Conservation (phyloP, 805 yeast species). For the Cyberlindnera mississippiensis region DNA sequence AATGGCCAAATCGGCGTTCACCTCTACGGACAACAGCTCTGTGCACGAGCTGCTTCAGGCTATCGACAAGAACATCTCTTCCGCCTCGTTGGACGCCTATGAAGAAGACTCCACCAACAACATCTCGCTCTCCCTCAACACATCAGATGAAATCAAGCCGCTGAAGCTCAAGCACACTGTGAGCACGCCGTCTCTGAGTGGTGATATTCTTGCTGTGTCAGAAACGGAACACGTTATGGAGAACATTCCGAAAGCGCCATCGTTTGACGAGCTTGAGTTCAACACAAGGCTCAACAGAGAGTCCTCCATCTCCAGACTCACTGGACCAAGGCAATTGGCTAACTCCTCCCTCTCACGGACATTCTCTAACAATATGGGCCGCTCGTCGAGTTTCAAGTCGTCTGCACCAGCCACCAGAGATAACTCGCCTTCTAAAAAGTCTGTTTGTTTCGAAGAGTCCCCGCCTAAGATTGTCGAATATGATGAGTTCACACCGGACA, state of each 20-base stretch:
- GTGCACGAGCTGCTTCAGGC: slow-evolving; percentile 37
- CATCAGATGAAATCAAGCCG: slow-evolving; percentile 25
- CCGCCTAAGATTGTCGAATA: slow-evolving; percentile 37
- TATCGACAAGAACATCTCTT: slow-evolving; percentile 26
- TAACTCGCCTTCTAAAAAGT: slow-evolving; percentile 33
- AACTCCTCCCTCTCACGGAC: slow-evolving; percentile 22
- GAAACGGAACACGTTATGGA: slow-evolving; percentile 18
- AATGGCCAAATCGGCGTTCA: slow-evolving; percentile 1
- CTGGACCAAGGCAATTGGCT: slow-evolving; percentile 30
- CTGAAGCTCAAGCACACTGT: slow-evolving; percentile 21
- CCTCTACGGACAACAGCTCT: slow-evolving; percentile 25
- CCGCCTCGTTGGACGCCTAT: slow-evolving; percentile 13
- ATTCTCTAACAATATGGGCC: slow-evolving; percentile 17
- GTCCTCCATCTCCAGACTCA: slow-evolving; percentile 24
- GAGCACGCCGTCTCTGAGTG: not conserved
- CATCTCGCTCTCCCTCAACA: slow-evolving; percentile 16
- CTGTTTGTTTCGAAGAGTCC: slow-evolving; percentile 36
- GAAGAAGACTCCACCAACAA: slow-evolving; percentile 8
- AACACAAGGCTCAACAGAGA: slow-evolving; percentile 29
- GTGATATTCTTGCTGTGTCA: not conserved
- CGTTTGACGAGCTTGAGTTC: slow-evolving; percentile 32
- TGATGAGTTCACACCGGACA: slow-evolving; percentile 26
- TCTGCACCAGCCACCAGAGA: slow-evolving; percentile 19
- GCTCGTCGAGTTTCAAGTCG: slow-evolving; percentile 15
- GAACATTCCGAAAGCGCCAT: slow-evolving; percentile 26